Evolutionary conservation across 2,329 filamentous ascomycete species (phyloP), one percentile per base, ranked within the genome.

Genomic region (Trichoderma arundinaceum): DNA sequence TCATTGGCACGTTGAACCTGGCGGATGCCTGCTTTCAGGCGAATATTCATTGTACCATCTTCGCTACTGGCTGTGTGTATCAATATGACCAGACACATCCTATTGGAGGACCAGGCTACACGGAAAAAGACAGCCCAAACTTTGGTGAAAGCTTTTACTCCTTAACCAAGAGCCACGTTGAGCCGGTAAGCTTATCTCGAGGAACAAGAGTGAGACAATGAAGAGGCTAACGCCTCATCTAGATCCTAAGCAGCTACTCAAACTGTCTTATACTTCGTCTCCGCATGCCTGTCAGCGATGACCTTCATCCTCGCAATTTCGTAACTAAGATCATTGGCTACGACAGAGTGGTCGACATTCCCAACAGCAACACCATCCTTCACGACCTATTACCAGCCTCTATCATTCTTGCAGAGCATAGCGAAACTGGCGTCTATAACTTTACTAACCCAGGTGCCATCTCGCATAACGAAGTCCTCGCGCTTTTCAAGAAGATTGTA

Each of bases 361-460:
- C 87, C 67, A 90, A 90, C 77, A 88, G 86, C 76, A 88, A 89
- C 79, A 88, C 86, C 51, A 85, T 90, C 70, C 82, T 90, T 51
- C 81, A 84, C 68, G 86, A 90, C 71, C 83, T 90, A 54, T 80
- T 90, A 19, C 88, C 88, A 10, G 83, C 83, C 12, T 83, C 86
- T 2, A 80, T 90, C 67, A 73, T 87, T 52, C 77, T 90, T 69
- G 84, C 87, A 33, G 84, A 89, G 74, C 81, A 88, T 76, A 77
- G 79, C 46, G 87, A 89, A 48, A 85, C 82, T 1, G 88, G 88
- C 17, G 79, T 90, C 69, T 89, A 87, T 77, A 90, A 90, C 78
- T 90, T 90, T 75, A 90, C 87, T 67, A 90, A 90, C 77, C 88
- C 88, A 0, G 88, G 88, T 12, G 85, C 86, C 68, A 90, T 90